Percentiles rank a stretch among this genome's conserved stretches.
These are phyloP conservation scores for Pseudoneurospora amorphoporcata DNA, from an alignment of 495 filamentous ascomycete species.

Conservation along the genomic window DNA sequence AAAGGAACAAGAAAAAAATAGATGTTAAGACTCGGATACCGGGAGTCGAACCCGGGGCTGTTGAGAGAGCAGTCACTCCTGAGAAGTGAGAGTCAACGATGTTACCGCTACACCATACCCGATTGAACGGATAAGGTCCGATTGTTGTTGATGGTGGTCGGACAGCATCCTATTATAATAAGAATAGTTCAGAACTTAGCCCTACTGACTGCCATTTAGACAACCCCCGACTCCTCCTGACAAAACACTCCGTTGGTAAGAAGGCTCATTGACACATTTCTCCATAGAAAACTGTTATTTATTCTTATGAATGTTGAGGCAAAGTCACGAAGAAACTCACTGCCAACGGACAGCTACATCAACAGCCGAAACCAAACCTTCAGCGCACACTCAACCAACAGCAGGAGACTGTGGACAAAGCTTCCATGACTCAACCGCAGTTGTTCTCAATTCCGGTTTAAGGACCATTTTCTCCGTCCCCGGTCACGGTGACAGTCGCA, in stretches of 20 bases:
- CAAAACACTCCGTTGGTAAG: too few relatives aligned
- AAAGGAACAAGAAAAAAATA: neutral
- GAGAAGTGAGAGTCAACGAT: neutral
- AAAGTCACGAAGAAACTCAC: neutral
- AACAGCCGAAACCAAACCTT: neutral
- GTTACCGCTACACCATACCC: neutral
- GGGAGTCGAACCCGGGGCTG: neutral
- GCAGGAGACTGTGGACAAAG: neutral
- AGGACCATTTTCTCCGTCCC: neutral
- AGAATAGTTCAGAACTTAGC: rapidly evolving
- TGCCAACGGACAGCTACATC: neutral
- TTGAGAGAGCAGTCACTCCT: neutral
- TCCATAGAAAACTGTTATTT: too few relatives aligned
- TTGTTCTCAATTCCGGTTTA: neutral
- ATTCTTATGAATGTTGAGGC: too few relatives aligned
- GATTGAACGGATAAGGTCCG: neutral
- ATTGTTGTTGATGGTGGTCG: neutral
- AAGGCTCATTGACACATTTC: too few relatives aligned
- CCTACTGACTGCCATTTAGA: neutral
- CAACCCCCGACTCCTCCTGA: neutral
- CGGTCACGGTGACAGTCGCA: neutral
- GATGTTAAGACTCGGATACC: neutral
- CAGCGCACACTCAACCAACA: neutral
- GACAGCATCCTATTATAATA: neutral
- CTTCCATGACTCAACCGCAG: neutral